A percentile compares a stretch with the other conserved stretches of the same genome.
Conservation (phyloP, 306 rosid genomes). For the Senna siamea region DNA sequence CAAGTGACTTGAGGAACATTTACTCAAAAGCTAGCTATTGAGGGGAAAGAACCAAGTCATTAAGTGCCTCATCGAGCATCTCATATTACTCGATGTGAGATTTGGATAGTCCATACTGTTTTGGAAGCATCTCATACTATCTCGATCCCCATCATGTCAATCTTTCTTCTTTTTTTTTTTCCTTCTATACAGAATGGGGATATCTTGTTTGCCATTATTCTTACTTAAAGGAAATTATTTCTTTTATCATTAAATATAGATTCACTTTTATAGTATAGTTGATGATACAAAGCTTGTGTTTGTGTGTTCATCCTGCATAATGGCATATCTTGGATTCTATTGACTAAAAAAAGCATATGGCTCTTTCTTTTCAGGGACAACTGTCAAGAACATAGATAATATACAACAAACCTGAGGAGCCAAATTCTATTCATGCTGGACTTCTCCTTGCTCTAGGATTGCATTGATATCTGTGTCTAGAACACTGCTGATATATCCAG, state of each 20-base stretch:
- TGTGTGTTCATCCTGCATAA: constrained; percentile 24
- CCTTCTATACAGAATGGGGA: too few relatives aligned
- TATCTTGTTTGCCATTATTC: not conserved
- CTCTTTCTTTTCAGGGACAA: constrained; percentile 74
- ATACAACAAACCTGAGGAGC: constrained; percentile 85
- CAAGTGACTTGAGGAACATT: too few relatives aligned
- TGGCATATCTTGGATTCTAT: constrained; percentile 16
- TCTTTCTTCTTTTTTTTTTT: too few relatives aligned
- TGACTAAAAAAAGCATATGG: constrained; percentile 35
- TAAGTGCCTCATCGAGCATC: too few relatives aligned
- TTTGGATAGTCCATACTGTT: too few relatives aligned
- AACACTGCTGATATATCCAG: constrained; percentile 83
- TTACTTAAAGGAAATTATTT: not conserved
- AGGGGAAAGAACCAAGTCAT: too few relatives aligned
- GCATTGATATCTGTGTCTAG: constrained; percentile 83
- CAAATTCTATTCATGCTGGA: constrained; percentile 95
- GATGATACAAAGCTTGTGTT: constrained; percentile 10
- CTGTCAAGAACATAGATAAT: constrained; percentile 95
- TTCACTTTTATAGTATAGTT: constrained; percentile 1
- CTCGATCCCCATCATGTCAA: too few relatives aligned
- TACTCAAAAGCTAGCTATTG: too few relatives aligned
- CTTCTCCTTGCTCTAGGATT: constrained; percentile 91
- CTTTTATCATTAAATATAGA: not conserved
- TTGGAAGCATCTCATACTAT: too few relatives aligned
- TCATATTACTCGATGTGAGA: too few relatives aligned